Conservation (phyloP, 176 grass and related monocot species). For the Musa troglodytarum region DNA sequence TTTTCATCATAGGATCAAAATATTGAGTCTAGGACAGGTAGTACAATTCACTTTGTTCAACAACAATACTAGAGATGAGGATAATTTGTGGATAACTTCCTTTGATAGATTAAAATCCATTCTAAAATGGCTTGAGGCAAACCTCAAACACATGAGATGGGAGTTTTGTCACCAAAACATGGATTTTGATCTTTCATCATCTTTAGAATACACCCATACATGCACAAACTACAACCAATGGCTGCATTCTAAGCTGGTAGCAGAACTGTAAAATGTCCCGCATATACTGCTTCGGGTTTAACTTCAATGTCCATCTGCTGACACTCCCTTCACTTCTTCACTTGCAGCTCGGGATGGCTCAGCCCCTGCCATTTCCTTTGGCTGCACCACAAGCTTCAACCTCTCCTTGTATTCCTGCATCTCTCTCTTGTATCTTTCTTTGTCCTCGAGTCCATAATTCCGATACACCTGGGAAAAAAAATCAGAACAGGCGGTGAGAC, state of each 20-base stretch:
- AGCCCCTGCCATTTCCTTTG: background rate
- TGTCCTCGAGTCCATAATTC: conserved; percentile 30
- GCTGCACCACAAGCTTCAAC: conserved; percentile 19
- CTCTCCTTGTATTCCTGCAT: conserved; percentile 47
- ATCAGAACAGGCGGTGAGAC: background rate
- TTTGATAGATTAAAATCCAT: background rate
- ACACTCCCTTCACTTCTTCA: background rate
- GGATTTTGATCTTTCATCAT: background rate
- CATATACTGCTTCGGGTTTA: background rate
- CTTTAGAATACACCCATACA: background rate
- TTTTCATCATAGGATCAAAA: no score
- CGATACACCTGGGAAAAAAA: conserved; percentile 26
- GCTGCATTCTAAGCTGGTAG: background rate
- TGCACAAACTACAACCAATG: background rate
- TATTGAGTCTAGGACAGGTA: background rate
- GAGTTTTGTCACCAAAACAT: background rate
- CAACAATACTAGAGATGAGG: background rate
- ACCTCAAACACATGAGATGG: background rate
- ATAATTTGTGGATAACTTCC: background rate
- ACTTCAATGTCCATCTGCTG: background rate
- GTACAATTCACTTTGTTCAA: background rate
- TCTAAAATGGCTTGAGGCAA: background rate
- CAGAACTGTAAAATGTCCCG: background rate
- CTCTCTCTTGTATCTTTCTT: conserved; percentile 46
- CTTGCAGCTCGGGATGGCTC: background rate